Evolutionary conservation across 495 filamentous ascomycete genomes (phyloP).

Genomic region (Neurospora tetrasperma): DNA sequence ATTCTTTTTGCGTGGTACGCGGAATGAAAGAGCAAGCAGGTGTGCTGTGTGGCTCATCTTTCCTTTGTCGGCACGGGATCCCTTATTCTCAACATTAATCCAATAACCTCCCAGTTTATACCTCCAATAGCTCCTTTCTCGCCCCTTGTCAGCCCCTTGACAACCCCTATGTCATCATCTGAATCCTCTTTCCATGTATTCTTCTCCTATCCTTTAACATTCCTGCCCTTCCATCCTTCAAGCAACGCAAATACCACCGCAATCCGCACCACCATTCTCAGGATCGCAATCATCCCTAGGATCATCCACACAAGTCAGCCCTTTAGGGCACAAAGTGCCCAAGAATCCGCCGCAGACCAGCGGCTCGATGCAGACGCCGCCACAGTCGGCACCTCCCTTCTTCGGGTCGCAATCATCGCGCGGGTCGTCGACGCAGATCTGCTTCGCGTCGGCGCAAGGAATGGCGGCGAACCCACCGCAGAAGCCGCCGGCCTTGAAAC

Average conservation of each 20-base stretch:
- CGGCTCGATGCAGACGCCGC: slow-evolving; percentile 22
- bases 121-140: too few species aligned
- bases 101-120: too few species aligned
- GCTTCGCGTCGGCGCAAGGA: slow-evolving; percentile 11
- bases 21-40: background rate
- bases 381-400: slow-evolving; percentile 14
- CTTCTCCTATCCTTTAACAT: background rate
- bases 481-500: slow-evolving; percentile 17
- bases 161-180: background rate
- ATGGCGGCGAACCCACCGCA: slow-evolving; percentile 24
- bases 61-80: background rate
- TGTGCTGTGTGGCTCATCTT: background rate
- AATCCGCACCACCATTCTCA: slow-evolving; percentile 19
- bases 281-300: slow-evolving; percentile 22
- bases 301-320: slow-evolving; percentile 21
- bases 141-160: background rate
- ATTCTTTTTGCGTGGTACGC: background rate
- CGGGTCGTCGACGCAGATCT: slow-evolving; percentile 23
- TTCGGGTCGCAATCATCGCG: slow-evolving; percentile 13
- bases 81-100: background rate
- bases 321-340: slow-evolving; percentile 13
- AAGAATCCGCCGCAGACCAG: slow-evolving; percentile 23
- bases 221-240: background rate
- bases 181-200: background rate
- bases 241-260: slow-evolving; percentile 19